These are phyloP conservation scores for Fusarium sp. DNA, from an alignment of 2,329 filamentous ascomycete species.

Conservation along the genomic window DNA sequence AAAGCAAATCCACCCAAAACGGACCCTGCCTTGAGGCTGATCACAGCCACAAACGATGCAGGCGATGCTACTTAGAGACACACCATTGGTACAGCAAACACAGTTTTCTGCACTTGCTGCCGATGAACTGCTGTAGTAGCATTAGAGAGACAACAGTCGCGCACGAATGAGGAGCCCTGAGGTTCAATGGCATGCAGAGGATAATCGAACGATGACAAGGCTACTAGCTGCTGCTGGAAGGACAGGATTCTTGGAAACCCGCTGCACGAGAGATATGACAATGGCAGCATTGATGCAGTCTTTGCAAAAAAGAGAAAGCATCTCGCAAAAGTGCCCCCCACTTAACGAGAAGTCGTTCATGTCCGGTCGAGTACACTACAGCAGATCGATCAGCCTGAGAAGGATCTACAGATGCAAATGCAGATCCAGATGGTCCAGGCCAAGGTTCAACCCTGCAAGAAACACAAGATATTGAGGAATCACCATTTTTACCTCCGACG, in stretches of 20 bases:
- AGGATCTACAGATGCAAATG: background rate
- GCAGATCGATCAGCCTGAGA: background rate
- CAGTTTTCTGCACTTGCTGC: slow-evolving; percentile 5
- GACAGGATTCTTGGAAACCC: background rate
- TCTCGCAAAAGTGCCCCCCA: background rate
- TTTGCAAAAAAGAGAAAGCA: background rate
- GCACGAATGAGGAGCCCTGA: background rate
- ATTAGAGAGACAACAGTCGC: background rate
- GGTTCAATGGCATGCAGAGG: background rate
- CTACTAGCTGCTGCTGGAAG: background rate
- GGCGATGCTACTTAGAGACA: background rate
- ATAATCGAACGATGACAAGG: background rate
- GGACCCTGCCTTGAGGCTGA: background rate
- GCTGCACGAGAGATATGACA: background rate
- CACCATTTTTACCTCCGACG: background rate
- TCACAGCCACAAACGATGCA: slow-evolving; percentile 14
- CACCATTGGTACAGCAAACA: slow-evolving; percentile 6
- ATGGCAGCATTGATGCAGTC: slow-evolving; percentile 1
- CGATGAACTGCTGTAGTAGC: background rate
- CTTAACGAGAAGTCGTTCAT: background rate
- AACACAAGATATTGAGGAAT: background rate
- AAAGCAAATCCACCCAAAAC: background rate
- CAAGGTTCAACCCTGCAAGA: background rate
- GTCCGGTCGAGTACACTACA: background rate
- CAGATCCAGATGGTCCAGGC: background rate